Conservation (phyloP, 140 eudicot species). For the Ambrosia hybrid region DNA sequence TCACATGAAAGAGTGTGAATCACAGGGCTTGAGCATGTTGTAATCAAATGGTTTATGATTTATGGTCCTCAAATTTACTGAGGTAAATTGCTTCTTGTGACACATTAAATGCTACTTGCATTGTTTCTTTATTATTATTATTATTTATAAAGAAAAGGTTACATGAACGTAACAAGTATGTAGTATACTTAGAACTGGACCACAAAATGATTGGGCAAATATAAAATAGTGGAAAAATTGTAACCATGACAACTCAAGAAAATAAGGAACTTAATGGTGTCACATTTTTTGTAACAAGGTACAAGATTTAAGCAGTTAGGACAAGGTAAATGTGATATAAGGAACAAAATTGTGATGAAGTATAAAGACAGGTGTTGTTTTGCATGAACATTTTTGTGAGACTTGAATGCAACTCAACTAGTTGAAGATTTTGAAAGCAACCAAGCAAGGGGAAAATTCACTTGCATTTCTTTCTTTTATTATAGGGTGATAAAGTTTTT, state of each 20-base stretch:
- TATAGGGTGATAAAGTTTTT: background rate
- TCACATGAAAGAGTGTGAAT: slow-evolving; percentile 64
- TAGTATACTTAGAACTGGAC: slow-evolving; percentile 28
- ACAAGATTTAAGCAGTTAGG: slow-evolving; percentile 33
- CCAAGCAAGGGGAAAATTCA: slow-evolving; percentile 19
- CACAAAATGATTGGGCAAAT: slow-evolving; percentile 40
- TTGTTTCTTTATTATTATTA: background rate
- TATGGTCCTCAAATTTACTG: slow-evolving; percentile 28
- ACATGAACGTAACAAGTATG: slow-evolving; percentile 17
- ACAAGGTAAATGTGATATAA: slow-evolving; percentile 32
- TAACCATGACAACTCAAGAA: slow-evolving; percentile 30
- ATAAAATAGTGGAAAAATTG: slow-evolving; percentile 10
- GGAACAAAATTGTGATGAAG: slow-evolving; percentile 18
- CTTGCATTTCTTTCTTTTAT: background rate
- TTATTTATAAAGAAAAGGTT: background rate
- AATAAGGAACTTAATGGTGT: slow-evolving; percentile 36
- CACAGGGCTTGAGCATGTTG: slow-evolving; percentile 45
- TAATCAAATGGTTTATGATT: slow-evolving; percentile 24
- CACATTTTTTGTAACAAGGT: slow-evolving; percentile 40
- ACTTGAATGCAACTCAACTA: slow-evolving; percentile 30
- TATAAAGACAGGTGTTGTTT: slow-evolving; percentile 19
- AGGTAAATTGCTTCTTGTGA: slow-evolving; percentile 38
- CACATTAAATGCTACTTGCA: slow-evolving; percentile 27
- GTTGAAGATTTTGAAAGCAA: slow-evolving; percentile 27
- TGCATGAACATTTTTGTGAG: slow-evolving; percentile 31